Conservation (phyloP, 805 yeast genomes). For the Aciculoconidium aculeatum region DNA sequence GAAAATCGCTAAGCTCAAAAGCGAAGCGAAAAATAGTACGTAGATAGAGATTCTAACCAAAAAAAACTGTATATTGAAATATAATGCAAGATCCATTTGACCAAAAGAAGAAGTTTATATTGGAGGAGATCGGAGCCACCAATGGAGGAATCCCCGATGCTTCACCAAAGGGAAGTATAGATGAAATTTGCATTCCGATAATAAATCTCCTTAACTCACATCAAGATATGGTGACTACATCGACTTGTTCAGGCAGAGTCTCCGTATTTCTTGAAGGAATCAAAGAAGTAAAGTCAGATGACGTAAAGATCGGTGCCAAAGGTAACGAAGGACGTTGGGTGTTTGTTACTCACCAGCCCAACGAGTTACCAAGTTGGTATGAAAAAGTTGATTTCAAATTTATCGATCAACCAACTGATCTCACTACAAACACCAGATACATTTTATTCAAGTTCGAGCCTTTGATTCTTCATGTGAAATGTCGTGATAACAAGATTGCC, state of each 20-base stretch:
- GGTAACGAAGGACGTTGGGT: constrained; percentile 85
- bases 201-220: constrained; percentile 61
- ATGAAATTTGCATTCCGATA: constrained; percentile 64
- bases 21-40: too few species aligned
- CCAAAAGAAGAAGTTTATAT: constrained; percentile 55
- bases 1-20: too few species aligned
- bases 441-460: constrained; percentile 81
- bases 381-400: constrained; percentile 20
- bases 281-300: constrained; percentile 27
- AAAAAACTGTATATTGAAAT: not conserved
- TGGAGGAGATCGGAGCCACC: constrained; percentile 46
- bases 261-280: constrained; percentile 76
- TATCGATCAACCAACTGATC: constrained; percentile 3
- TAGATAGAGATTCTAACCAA: too few species aligned
- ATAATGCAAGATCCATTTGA: constrained; percentile 52
- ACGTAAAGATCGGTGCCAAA: constrained; percentile 62
- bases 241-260: constrained; percentile 84
- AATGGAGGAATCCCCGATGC: constrained; percentile 46
- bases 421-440: constrained; percentile 36
- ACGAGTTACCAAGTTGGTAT: constrained; percentile 46
- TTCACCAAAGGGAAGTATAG: constrained; percentile 90
- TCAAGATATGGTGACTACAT: constrained; percentile 72
- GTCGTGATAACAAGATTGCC: constrained; percentile 57
- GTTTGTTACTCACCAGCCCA: constrained; percentile 65
- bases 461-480: constrained; percentile 75